Conservation (phyloP, 768 basidiomycete genomes). For the Calvatia gigantea region DNA sequence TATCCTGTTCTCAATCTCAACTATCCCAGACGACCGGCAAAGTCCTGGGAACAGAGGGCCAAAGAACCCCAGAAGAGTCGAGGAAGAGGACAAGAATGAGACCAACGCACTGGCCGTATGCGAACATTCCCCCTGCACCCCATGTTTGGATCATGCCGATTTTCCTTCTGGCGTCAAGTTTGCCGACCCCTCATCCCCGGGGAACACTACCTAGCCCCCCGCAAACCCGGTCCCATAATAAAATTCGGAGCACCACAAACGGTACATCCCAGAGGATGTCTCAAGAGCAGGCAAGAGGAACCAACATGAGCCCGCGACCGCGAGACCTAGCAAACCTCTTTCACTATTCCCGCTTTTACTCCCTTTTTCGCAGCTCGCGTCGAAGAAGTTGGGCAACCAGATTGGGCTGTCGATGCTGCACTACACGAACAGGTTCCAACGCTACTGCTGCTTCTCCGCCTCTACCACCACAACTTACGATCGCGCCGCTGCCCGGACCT, state of each 20-base stretch:
- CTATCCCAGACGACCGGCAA: slow-evolving; percentile 35
- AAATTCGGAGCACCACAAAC: slow-evolving; percentile 80
- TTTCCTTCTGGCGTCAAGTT: slow-evolving; percentile 66
- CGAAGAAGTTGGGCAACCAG: slow-evolving; percentile 65
- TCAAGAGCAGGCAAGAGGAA: slow-evolving; percentile 64
- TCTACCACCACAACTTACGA: slow-evolving; percentile 13
- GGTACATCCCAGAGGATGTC: slow-evolving; percentile 73
- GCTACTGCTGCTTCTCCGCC: slow-evolving; percentile 20
- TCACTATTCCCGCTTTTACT: slow-evolving; percentile 85
- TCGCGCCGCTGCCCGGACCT: slow-evolving; percentile 14
- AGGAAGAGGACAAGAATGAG: slow-evolving; percentile 45
- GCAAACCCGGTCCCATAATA: slow-evolving; percentile 81
- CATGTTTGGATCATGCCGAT: background rate
- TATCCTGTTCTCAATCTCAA: background rate
- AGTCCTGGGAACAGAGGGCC: slow-evolving; percentile 44
- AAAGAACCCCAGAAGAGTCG: too few species aligned
- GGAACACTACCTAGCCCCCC: slow-evolving; percentile 90
- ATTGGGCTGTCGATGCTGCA: slow-evolving; percentile 82
- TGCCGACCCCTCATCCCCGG: slow-evolving; percentile 81
- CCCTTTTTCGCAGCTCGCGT: slow-evolving; percentile 69
- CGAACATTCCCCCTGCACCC: slow-evolving; percentile 11
- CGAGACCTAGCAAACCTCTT: slow-evolving; percentile 69
- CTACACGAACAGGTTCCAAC: slow-evolving; percentile 57
- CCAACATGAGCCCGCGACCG: slow-evolving; percentile 37
- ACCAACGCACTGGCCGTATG: slow-evolving; percentile 37